phyloP scores from a whole-genome alignment of 768 basidiomycete species.

The Phanerochaete carnosa region DNA sequence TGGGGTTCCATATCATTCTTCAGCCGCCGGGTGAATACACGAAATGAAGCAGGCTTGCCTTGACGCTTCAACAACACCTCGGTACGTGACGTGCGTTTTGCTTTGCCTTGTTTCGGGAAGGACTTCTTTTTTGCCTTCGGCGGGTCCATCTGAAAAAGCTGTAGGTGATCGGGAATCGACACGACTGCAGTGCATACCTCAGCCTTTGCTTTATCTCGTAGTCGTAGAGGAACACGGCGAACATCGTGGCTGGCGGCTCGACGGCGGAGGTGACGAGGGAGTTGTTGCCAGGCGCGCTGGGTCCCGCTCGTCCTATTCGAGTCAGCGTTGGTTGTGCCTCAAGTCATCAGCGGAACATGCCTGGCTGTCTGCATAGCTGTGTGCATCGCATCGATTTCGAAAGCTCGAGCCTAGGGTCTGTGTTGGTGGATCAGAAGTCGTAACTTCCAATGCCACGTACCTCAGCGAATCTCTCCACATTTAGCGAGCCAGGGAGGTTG shows the following conservation, averaged over 20 bases:
- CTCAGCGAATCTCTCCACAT: slow-evolving; percentile 88
- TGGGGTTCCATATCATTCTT: slow-evolving; percentile 25
- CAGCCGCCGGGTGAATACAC: background rate
- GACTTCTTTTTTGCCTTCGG: slow-evolving; percentile 42
- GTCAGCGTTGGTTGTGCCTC: background rate
- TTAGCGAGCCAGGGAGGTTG: slow-evolving; percentile 68
- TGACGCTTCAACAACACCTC: slow-evolving; percentile 69
- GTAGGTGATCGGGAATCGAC: background rate
- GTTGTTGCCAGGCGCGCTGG: slow-evolving; percentile 86
- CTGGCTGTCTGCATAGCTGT: slow-evolving; percentile 78
- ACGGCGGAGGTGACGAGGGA: slow-evolving; percentile 87
- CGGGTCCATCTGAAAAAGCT: slow-evolving; percentile 40
- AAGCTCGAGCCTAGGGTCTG: slow-evolving; percentile 63
- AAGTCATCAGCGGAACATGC: slow-evolving; percentile 34
- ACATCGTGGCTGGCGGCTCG: slow-evolving; percentile 95
- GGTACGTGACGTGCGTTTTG: slow-evolving; percentile 52
- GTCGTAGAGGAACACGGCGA: slow-evolving; percentile 80
- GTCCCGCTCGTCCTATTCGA: slow-evolving; percentile 58
- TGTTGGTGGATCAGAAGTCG: slow-evolving; percentile 1
- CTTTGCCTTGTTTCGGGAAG: slow-evolving; percentile 63
- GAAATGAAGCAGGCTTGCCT: slow-evolving; percentile 38
- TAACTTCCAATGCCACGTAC: slow-evolving; percentile 33
- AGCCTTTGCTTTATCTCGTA: slow-evolving; percentile 75
- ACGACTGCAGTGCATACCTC: slow-evolving; percentile 52
- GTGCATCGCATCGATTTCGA: slow-evolving; percentile 91